Base-by-base conservation (phyloP, 192 early-diverging fungal genomes). In the Chytriomyces sp. region DNA sequence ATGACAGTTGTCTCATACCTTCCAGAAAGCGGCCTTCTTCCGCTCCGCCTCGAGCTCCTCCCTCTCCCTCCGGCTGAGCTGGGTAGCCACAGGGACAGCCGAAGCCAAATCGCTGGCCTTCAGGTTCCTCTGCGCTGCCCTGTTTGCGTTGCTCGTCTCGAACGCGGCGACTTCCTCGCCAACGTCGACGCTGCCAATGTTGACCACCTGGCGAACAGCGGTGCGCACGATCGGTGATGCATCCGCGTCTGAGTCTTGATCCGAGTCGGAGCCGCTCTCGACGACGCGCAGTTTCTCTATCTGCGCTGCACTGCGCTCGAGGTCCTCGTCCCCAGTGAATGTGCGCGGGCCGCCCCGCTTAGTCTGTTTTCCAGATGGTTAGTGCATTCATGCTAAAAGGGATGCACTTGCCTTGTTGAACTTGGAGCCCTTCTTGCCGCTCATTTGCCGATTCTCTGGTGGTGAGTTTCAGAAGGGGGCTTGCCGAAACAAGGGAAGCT, bases 1-100 rank as follows among this genome's bases (percentile, higher is more conserved):
- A 7, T 44, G 41, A 7, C 41, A 10, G 7, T 44, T 44, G 7
- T 19, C 41, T 7, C 41, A 10, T 19, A 44, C 7, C 41, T 86
- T 86, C 77, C 80, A 84, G 56, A 77, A 85, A 8, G 74, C 75
- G 17, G 75, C 78, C 72, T 80, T 82, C 30, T 74, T 76, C 7
- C 72, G 64, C 63, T 82, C 80, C 72, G 83, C 5, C 25, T 28
- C 19, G 57, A 73, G 10, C 4, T 28, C 25, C 22, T 22, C 41
- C 31, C 25, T 58, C 25, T 55, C 30, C 28, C 33, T 54, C 8
- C 58, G 30, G 3, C 38, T 31, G 19, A 65, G n/a, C 12, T 26
- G 3, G 19, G 34, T 40, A 4, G 64, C 4, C 3, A 3, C 55
- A 58, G 39, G 19, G 7, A 28, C 53, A 52, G 53, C 36, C 6